These are phyloP conservation scores for Glaciozyma martinii DNA, from an alignment of 768 basidiomycete species.

Conservation along the genomic window DNA sequence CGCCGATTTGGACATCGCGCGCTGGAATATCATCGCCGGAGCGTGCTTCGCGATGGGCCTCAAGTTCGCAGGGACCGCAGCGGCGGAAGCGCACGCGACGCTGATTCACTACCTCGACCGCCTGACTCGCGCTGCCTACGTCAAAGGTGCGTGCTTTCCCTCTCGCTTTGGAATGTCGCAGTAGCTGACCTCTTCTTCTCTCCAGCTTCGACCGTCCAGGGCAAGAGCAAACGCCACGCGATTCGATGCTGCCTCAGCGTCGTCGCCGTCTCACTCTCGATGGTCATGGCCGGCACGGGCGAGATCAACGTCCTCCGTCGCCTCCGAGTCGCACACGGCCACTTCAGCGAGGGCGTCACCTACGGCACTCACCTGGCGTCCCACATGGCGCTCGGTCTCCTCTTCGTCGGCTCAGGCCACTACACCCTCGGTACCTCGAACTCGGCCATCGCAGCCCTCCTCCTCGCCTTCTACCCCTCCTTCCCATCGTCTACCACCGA, in stretches of 20 bases:
- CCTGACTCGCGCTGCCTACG: conserved; percentile 61
- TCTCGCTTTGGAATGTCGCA: background rate
- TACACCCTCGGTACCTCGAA: conserved; percentile 87
- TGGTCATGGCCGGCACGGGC: conserved; percentile 97
- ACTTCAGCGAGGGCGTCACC: conserved; percentile 50
- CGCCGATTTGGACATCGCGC: conserved; percentile 60
- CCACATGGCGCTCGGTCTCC: conserved; percentile 77
- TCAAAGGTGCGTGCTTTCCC: conserved; percentile 50
- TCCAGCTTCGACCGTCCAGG: conserved; percentile 68
- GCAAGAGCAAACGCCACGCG: conserved; percentile 76
- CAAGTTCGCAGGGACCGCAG: conserved; percentile 88
- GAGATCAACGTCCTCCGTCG: conserved; percentile 81
- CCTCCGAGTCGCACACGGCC: conserved; percentile 79
- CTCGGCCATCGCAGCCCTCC: conserved; percentile 79
- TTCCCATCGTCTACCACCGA: conserved; percentile 70
- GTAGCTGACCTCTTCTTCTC: background rate
- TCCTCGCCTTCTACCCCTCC: conserved; percentile 84
- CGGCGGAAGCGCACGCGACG: conserved; percentile 75
- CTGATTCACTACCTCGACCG: conserved; percentile 73
- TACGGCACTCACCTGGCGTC: conserved; percentile 86
- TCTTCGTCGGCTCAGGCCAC: conserved; percentile 87
- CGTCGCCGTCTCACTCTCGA: conserved; percentile 72
- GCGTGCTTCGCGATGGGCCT: conserved; percentile 84
- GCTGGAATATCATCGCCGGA: conserved; percentile 82
- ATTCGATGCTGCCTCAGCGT: conserved; percentile 79